A percentile compares a stretch with the other conserved stretches of the same genome.
Conservation (phyloP, 768 basidiomycete species). For the Sutorius australiensis region DNA sequence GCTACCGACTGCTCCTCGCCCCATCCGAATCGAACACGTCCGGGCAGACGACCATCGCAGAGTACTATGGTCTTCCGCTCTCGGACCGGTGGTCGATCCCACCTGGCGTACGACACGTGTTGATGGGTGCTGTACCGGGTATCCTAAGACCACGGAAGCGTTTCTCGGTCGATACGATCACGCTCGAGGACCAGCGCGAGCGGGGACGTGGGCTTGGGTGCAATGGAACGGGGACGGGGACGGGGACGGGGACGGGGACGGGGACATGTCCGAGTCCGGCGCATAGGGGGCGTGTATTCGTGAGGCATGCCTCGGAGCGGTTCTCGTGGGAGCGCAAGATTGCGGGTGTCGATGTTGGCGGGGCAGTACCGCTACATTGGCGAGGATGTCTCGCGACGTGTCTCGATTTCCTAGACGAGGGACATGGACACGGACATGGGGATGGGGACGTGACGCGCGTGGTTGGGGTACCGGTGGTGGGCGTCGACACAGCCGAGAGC, state of each 20-base stretch:
- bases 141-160: conserved; percentile 26
- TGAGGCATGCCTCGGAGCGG: conserved; percentile 56
- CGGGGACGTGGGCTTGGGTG: no score
- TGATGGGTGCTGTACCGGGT: conserved; percentile 29
- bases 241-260: neutral
- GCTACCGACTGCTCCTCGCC: conserved; percentile 36
- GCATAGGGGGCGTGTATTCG: conserved; percentile 39
- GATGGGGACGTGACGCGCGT: neutral
- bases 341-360: conserved; percentile 51
- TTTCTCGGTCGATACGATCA: conserved; percentile 7
- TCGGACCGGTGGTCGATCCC: conserved; percentile 28
- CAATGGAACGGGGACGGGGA: no score
- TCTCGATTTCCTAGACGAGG: conserved; percentile 51
- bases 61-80: conserved; percentile 30
- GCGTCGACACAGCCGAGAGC: neutral
- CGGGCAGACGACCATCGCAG: conserved; percentile 15
- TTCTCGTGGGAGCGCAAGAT: conserved; percentile 60
- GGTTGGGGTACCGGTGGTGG: neutral
- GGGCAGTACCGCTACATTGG: conserved; percentile 59
- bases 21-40: conserved; percentile 11
- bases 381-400: conserved; percentile 64
- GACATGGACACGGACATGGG: no score
- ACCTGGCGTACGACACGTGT: conserved; percentile 20
- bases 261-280: conserved; percentile 47
- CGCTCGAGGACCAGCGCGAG: neutral